These are phyloP conservation scores for Fusarium brachygibbosum DNA, from an alignment of 2,329 filamentous ascomycete species.

Conservation along the genomic window DNA sequence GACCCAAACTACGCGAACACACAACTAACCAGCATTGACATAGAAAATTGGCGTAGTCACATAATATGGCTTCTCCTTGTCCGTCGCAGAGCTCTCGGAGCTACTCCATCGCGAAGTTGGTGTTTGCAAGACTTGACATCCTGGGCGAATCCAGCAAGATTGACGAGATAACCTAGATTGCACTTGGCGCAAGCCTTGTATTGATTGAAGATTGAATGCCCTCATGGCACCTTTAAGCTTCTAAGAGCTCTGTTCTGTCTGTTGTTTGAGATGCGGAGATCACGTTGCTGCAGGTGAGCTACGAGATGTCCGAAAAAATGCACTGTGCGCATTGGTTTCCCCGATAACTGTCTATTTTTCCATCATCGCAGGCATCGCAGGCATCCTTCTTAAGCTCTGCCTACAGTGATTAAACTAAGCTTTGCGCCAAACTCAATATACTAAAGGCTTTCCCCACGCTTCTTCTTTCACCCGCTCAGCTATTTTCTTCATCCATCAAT, in stretches of 20 bases:
- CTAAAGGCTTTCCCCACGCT: neutral
- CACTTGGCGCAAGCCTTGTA: constrained; percentile 43
- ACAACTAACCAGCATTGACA: constrained; percentile 85
- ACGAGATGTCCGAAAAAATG: neutral
- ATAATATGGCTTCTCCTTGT: constrained; percentile 90
- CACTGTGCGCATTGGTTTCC: constrained; percentile 37
- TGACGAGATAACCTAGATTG: constrained; percentile 37
- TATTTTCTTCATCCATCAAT: neutral
- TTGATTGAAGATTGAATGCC: constrained; percentile 46
- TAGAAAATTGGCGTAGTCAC: constrained; percentile 98
- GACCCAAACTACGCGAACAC: fast-evolving
- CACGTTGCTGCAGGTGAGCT: constrained; percentile 11
- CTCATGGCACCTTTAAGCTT: constrained; percentile 47
- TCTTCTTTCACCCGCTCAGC: neutral
- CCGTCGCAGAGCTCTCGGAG: constrained; percentile 47
- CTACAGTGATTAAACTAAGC: constrained; percentile 12
- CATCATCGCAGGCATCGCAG: constrained; percentile 17
- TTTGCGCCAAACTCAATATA: constrained; percentile 44
- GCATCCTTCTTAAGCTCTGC: constrained; percentile 31
- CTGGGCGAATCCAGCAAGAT: constrained; percentile 49
- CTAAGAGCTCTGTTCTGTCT: neutral
- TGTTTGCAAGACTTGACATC: constrained; percentile 46
- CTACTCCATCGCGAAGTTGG: constrained; percentile 52
- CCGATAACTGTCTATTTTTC: constrained; percentile 44
- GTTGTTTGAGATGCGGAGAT: constrained; percentile 22